Base-by-base conservation (phyloP, 2,329 filamentous ascomycete genomes). In the Venturia nashicola region DNA sequence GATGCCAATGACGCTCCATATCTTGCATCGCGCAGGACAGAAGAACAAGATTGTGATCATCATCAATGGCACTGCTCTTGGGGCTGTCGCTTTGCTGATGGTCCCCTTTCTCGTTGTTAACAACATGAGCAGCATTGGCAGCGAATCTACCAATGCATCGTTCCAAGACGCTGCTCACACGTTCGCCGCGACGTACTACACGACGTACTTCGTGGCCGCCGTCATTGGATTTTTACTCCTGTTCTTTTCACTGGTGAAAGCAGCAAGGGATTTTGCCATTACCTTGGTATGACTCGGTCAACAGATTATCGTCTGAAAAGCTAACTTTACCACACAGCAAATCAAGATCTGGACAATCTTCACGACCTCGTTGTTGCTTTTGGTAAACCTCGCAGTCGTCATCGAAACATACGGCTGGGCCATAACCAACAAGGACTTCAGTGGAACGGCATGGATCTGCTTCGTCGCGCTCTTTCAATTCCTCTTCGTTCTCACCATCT, bases 341-440 rank as follows among this genome's bases (percentile, higher is more conserved):
- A 60, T 44, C 20, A 60, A 42, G 16, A 60, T 60, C 20, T 60
- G 42, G 59, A 44, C 42, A n/a, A 27, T 60, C n/a, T 42, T 60
- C 42, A 60, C 59, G 32, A 60, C 36, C 20, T 60, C 42, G 5
- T 8, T 39, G 6, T 16, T 60, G 12, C 59, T 60, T 27, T 11
- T 60, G 39, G 42, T 34, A 18, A 60, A 44, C 11, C 59, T 60
- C 2, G 59, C 42, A 36, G 27, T 34, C 23, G 23, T 60, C 3
- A 23, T 60, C 2, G 39, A 60, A 60, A 60, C 36, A 2, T 60
- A 43, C 39, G 36, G 42, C 16, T 60, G 42, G 39, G 42, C 12
- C 36, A 20, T 60, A 42, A 18, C 59, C 2, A 23, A 60, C 39
- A 42, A 44, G 27, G 59, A 20, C 42, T 60, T 44, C 42, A 60